Percentiles rank a stretch among this genome's conserved stretches.
These are phyloP conservation scores for Henningerozyma blattae DNA, from an alignment of 805 yeast genomes.

Conservation along the genomic window DNA sequence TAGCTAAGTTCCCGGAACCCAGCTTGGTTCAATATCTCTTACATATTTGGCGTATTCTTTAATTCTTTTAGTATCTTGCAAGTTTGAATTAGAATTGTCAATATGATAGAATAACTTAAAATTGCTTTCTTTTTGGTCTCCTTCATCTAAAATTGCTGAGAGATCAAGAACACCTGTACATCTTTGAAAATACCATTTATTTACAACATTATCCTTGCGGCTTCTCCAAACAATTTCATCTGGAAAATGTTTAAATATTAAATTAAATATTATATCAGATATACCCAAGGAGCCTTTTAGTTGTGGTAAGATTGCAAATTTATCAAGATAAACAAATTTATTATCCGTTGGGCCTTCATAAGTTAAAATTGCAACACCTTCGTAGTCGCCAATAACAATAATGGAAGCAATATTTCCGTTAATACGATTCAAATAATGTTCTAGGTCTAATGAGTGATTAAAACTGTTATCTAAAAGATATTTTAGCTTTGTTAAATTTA, in stretches of 20 bases:
- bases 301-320: constrained; percentile 76
- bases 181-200: constrained; percentile 95
- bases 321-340: constrained; percentile 71
- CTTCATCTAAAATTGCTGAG: constrained; percentile 25
- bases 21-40: constrained; percentile 26
- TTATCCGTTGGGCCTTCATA: constrained; percentile 43
- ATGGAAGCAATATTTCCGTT: constrained; percentile 58
- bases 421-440: constrained; percentile 56
- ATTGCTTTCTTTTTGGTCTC: constrained; percentile 17
- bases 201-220: constrained; percentile 74
- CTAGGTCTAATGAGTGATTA: constrained; percentile 49
- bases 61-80: constrained; percentile 9
- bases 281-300: constrained; percentile 88
- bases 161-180: constrained; percentile 56
- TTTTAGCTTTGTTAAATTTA: constrained; percentile 49
- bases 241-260: constrained; percentile 56
- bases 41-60: constrained; percentile 18
- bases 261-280: constrained; percentile 85
- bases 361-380: constrained; percentile 88
- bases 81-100: constrained; percentile 18
- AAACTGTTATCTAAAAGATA: constrained; percentile 69
- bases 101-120: constrained; percentile 30
- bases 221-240: constrained; percentile 85
- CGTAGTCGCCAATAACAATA: constrained; percentile 86
- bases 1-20: too few species aligned